Percentiles rank a stretch among this genome's conserved stretches.
phyloP scores from a whole-genome alignment of 805 yeast species.

The Torulaspora quercuum region DNA sequence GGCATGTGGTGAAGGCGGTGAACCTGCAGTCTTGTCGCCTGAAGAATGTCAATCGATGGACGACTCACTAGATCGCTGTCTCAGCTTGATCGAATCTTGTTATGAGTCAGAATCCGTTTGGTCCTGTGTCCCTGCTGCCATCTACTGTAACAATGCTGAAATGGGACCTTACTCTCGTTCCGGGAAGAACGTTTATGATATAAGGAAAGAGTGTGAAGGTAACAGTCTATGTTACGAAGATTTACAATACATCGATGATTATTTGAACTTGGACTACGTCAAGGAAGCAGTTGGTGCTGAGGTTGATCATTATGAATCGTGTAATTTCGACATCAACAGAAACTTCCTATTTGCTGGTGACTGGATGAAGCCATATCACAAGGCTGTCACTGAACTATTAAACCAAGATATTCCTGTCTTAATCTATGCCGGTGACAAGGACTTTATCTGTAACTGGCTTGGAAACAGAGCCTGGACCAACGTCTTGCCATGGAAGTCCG shows the following conservation, averaged over 20 bases:
- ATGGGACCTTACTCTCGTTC: conserved; percentile 78
- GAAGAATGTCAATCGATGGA: conserved; percentile 75
- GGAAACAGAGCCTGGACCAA: conserved; percentile 89
- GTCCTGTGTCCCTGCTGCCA: conserved; percentile 86
- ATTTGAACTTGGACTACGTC: conserved; percentile 73
- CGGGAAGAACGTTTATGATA: conserved; percentile 89
- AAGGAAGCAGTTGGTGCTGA: conserved; percentile 86
- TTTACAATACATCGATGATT: conserved; percentile 68
- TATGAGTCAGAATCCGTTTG: conserved; percentile 70
- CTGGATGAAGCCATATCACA: conserved; percentile 87
- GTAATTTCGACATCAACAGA: conserved; percentile 74
- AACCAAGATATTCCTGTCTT: conserved; percentile 76
- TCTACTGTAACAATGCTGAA: conserved; percentile 84
- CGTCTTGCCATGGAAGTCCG: conserved; percentile 62
- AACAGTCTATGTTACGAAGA: conserved; percentile 71
- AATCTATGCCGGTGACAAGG: conserved; percentile 94
- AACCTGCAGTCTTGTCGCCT: conserved; percentile 68
- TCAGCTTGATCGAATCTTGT: conserved; percentile 70
- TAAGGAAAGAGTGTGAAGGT: conserved; percentile 75
- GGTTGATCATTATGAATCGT: conserved; percentile 69
- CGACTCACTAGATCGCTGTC: conserved; percentile 70
- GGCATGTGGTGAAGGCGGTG: conserved; percentile 95
- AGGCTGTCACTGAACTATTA: conserved; percentile 64
- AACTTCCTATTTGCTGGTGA: conserved; percentile 86
- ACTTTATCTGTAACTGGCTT: conserved; percentile 94